Base-by-base conservation (phyloP, 192 early-diverging fungal genomes). In the Coemansia sp. region DNA sequence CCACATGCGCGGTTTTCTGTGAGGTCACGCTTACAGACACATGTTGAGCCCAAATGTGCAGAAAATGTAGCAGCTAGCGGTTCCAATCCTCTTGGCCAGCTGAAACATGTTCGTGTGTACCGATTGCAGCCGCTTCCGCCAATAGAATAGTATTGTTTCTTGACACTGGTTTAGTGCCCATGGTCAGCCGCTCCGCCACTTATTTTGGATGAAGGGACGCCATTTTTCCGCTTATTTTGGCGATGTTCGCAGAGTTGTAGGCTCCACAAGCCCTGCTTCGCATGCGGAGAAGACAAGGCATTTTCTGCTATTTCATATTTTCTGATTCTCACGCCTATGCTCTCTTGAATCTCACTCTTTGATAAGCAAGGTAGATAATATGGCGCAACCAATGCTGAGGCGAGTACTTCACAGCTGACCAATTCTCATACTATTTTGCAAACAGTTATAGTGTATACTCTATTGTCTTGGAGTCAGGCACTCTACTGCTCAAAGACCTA, bases 151-250 rank as follows among this genome's bases (percentile, higher is more conserved):
- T 21, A 48, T 48, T 48, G n/a, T 56, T 56, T 34, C 13, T 33
- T n/a, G 14, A 4, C 33, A n/a, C 6, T 33, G 6, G 6, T 6
- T 56, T 35, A 33, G 54, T 56, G 54, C 31, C 54, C 17, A 56
- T 2, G 17, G 54, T 56, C 54, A 56, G 54, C 54, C 35, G 54
- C 31, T 56, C 54, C 35, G 54, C 54, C 54, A 56, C 54, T 35
- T 16, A 31, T 34, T 34, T 14, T 34, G 29, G 31, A 35, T 34
- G 36, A 39, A 40, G 19, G 35, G 35, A 2, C 31, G 35, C 36
- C 35, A 9, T 60, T 40, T 39, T 24, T 60, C 35, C 36, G 5
- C 10, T 39, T 37, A 11, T 5, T 37, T 9, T 10, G 21, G 6
- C 3, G 35, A 17, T 59, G 19, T 19, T 21, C 34, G 35, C 59